Percentiles rank a stretch among this genome's conserved stretches.
These are phyloP conservation scores for Teunomyces gatunensis DNA, from an alignment of 805 yeast genomes.

Conservation along the genomic window DNA sequence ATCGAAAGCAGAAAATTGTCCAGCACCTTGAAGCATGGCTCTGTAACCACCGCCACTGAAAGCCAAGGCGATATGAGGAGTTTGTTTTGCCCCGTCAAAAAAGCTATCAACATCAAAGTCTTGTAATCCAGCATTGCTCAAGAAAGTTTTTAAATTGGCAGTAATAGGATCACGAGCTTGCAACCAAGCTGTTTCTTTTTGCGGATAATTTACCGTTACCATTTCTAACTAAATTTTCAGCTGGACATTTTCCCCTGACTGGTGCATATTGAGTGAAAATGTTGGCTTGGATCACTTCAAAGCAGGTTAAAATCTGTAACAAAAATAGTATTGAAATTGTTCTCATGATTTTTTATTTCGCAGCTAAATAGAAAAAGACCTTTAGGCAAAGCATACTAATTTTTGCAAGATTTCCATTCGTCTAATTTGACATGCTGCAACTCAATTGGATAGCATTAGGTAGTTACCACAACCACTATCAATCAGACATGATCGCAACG, in stretches of 20 bases:
- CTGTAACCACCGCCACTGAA: conserved; percentile 42
- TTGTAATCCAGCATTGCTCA: conserved; percentile 4
- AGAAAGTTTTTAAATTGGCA: conserved; percentile 5
- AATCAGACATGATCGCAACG: no score
- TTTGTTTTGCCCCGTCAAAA: conserved; percentile 5
- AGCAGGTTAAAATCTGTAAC: background rate
- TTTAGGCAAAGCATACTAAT: no score
- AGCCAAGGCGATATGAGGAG: conserved; percentile 32
- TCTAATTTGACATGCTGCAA: no score
- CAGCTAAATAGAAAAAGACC: background rate
- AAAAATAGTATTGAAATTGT: background rate
- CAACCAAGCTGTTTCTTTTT: conserved; percentile 9
- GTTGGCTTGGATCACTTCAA: background rate
- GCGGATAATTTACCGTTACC: background rate
- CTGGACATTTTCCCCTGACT: conserved; percentile 10
- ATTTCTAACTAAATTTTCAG: background rate
- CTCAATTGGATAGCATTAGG: no score
- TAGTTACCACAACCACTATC: no score
- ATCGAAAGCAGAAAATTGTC: conserved; percentile 75
- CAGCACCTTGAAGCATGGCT: conserved; percentile 74
- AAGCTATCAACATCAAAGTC: conserved; percentile 12
- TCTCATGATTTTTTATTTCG: background rate
- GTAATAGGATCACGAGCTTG: conserved; percentile 6
- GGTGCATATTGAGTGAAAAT: conserved; percentile 11
- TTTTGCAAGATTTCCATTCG: no score